These are phyloP conservation scores for Aspergillus hiratsukae DNA, from an alignment of 2,329 filamentous ascomycete species.

Conservation along the genomic window DNA sequence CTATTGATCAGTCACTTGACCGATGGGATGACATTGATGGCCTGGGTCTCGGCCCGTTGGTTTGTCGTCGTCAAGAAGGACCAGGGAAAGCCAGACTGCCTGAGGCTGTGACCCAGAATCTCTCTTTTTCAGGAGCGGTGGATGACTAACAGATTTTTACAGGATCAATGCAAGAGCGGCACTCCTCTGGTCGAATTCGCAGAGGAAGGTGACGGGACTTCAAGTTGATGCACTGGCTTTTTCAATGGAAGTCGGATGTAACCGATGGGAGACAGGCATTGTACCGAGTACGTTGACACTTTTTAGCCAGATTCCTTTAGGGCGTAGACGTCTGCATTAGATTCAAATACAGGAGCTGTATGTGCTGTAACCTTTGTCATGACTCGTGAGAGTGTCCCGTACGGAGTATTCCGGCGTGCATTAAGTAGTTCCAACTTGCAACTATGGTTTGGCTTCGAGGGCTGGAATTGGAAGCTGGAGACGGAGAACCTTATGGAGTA, in stretches of 20 bases:
- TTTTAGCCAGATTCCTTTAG: not conserved
- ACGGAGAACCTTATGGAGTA: no score
- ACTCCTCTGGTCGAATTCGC: slow-evolving; percentile 72
- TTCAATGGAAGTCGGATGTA: not conserved
- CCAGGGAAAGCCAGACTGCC: not conserved
- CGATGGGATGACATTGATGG: not conserved
- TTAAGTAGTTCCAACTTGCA: no score
- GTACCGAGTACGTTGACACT: not conserved
- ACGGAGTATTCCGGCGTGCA: no score
- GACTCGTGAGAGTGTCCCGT: no score
- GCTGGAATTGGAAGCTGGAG: no score
- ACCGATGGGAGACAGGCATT: not conserved
- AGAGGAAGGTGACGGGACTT: slow-evolving; percentile 33
- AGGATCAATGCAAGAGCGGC: slow-evolving; percentile 76
- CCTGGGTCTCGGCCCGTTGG: not conserved
- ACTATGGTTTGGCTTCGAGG: no score
- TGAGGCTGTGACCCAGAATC: not conserved
- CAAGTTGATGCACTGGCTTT: not conserved
- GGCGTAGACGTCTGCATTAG: not conserved
- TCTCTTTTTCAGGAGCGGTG: not conserved
- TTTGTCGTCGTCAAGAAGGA: not conserved
- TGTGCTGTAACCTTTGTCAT: not conserved
- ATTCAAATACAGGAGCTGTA: not conserved
- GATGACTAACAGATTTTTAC: slow-evolving; percentile 21
- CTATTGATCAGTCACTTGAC: not conserved